Percentiles rank a stretch among this genome's conserved stretches.
These are phyloP conservation scores for Diaporthe vaccinii DNA, from an alignment of 2,329 filamentous ascomycete species.

Conservation along the genomic window DNA sequence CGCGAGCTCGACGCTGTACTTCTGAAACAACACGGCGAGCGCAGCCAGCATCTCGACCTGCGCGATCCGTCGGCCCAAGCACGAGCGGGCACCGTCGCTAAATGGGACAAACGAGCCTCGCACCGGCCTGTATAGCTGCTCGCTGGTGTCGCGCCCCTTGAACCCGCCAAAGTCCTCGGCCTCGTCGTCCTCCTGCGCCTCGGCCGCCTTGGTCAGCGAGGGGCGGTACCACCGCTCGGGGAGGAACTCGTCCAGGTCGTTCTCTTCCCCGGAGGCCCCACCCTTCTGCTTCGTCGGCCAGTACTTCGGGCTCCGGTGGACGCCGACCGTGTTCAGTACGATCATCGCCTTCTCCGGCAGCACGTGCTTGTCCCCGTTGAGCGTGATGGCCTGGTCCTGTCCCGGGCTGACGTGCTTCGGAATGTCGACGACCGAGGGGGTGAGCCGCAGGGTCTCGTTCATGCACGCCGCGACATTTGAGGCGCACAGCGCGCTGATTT, in stretches of 20 bases:
- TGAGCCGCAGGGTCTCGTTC: constrained; percentile 81
- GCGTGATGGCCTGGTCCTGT: constrained; percentile 68
- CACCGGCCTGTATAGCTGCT: constrained; percentile 71
- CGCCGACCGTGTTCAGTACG: constrained; percentile 66
- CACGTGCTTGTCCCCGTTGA: constrained; percentile 70
- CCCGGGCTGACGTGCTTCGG: constrained; percentile 72
- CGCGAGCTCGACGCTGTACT: constrained; percentile 78
- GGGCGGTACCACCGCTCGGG: constrained; percentile 79
- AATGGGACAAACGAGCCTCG: constrained; percentile 72
- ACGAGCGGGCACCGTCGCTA: constrained; percentile 69
- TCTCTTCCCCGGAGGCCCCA: constrained; percentile 55
- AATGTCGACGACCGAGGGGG: constrained; percentile 79
- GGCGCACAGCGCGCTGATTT: constrained; percentile 75
- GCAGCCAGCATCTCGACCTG: constrained; percentile 71
- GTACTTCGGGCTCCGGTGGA: constrained; percentile 78
- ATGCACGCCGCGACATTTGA: constrained; percentile 81
- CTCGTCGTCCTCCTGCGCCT: constrained; percentile 45
- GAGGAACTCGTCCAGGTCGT: constrained; percentile 77
- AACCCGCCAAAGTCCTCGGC: constrained; percentile 70
- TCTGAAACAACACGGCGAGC: constrained; percentile 67
- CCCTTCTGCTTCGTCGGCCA: constrained; percentile 73
- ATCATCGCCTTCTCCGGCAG: constrained; percentile 71
- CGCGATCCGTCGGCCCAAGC: constrained; percentile 70
- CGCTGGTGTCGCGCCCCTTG: constrained; percentile 71
- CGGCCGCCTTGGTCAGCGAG: constrained; percentile 39